These are phyloP conservation scores for Cladophialophora immunda DNA, from an alignment of 2,329 filamentous ascomycete species.

Conservation along the genomic window DNA sequence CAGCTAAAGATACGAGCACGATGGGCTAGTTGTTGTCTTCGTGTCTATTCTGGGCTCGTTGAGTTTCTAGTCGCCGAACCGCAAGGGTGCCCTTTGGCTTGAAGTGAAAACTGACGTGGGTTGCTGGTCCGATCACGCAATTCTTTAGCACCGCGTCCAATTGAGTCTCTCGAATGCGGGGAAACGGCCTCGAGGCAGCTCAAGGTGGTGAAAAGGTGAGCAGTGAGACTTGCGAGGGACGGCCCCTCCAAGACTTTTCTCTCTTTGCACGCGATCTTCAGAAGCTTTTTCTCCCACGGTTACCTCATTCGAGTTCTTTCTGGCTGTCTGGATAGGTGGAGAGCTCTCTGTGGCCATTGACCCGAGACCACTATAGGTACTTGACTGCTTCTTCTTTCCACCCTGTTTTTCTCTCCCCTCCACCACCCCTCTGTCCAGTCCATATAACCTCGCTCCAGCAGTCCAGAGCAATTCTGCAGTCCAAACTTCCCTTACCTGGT, in stretches of 20 bases:
- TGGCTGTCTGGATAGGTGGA: neutral
- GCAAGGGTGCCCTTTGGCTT: neutral
- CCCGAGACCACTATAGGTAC: neutral
- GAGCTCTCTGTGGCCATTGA: neutral
- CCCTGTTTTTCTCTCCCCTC: neutral
- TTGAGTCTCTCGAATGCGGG: slow-evolving; percentile 20
- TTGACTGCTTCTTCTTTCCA: slow-evolving; percentile 4
- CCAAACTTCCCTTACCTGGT: neutral
- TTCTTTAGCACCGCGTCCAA: slow-evolving; percentile 9
- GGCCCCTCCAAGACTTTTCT: neutral
- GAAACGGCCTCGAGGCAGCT: slow-evolving; percentile 1
- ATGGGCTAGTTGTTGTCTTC: neutral
- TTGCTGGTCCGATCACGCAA: slow-evolving; percentile 28
- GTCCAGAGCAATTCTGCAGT: neutral
- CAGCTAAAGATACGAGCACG: neutral
- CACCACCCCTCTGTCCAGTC: neutral
- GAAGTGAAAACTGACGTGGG: slow-evolving; percentile 9
- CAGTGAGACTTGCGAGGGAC: neutral
- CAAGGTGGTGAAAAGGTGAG: neutral
- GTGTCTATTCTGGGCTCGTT: neutral
- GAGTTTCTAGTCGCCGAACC: neutral
- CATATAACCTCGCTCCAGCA: neutral
- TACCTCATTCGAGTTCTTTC: neutral
- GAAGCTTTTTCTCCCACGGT: neutral
- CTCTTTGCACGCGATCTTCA: slow-evolving; percentile 1